Percentiles rank a stretch among this genome's conserved stretches.
These are phyloP conservation scores for Mycena belliarum DNA, from an alignment of 768 basidiomycete species.

Conservation along the genomic window DNA sequence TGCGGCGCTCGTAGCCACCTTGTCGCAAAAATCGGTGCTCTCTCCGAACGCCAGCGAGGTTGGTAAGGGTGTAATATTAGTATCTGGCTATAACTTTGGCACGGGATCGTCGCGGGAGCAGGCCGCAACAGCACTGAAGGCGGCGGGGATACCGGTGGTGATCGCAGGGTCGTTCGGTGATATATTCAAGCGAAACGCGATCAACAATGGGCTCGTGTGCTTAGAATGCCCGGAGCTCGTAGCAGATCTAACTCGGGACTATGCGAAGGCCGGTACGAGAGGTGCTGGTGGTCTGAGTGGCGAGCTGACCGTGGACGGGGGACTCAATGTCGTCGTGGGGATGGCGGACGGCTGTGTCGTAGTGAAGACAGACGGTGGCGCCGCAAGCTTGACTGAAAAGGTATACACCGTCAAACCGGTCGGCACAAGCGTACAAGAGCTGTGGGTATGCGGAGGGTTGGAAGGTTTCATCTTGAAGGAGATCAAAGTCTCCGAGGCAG, in stretches of 20 bases:
- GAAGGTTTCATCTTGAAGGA: slow-evolving; percentile 89
- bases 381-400: slow-evolving; percentile 30
- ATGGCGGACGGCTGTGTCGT: slow-evolving; percentile 73
- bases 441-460: slow-evolving; percentile 94
- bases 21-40: slow-evolving; percentile 34
- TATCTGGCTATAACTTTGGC: slow-evolving; percentile 97
- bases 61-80: slow-evolving; percentile 73
- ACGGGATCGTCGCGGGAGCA: slow-evolving; percentile 98
- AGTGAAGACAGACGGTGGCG: slow-evolving; percentile 38
- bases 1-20: slow-evolving; percentile 63
- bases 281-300: slow-evolving; percentile 80
- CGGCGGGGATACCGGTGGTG: slow-evolving; percentile 90
- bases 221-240: slow-evolving; percentile 91
- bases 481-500: slow-evolving; percentile 43
- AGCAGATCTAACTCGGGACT: slow-evolving; percentile 72
- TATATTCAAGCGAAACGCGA: slow-evolving; percentile 98
- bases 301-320: slow-evolving; percentile 81
- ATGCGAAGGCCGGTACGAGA: slow-evolving; percentile 72
- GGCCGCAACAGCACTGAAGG: slow-evolving; percentile 94
- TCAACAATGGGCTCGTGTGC: slow-evolving; percentile 97
- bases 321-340: slow-evolving; percentile 60
- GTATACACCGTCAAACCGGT: slow-evolving; percentile 73
- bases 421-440: slow-evolving; percentile 93
- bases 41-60: slow-evolving; percentile 25
- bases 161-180: slow-evolving; percentile 99